Evolutionary conservation across 495 filamentous ascomycete species (phyloP).

Genomic region (Xylaria acuta): DNA sequence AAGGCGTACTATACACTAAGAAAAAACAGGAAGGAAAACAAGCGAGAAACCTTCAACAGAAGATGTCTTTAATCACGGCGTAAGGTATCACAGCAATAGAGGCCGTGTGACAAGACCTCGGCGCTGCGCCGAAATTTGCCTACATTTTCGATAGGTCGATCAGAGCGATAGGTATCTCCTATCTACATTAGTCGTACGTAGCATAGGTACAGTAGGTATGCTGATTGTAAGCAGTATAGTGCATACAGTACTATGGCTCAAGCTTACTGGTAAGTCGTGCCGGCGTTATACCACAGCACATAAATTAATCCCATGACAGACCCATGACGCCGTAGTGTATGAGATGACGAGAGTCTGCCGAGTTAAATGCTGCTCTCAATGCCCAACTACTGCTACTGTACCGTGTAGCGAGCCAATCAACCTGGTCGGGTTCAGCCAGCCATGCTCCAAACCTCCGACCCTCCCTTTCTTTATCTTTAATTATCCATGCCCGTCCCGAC

Average conservation of each 20-base stretch:
- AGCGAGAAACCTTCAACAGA: background rate
- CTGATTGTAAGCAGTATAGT: too few species aligned
- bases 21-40: background rate
- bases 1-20: too few species aligned
- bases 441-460: background rate
- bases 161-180: too few species aligned
- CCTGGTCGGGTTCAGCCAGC: background rate
- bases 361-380: background rate
- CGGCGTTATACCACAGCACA: background rate
- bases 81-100: background rate
- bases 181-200: too few species aligned
- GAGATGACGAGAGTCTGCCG: background rate
- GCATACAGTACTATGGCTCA: too few species aligned
- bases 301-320: too few species aligned
- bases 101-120: background rate
- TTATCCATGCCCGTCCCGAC: background rate
- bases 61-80: background rate
- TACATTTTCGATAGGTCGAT: background rate
- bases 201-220: too few species aligned
- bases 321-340: background rate
- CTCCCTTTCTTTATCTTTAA: background rate
- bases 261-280: constrained; percentile 4
- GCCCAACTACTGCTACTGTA: background rate
- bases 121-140: background rate
- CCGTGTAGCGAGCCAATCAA: too few species aligned